Conservation (phyloP, 768 basidiomycete species). For the Cyclocybe aegerita region DNA sequence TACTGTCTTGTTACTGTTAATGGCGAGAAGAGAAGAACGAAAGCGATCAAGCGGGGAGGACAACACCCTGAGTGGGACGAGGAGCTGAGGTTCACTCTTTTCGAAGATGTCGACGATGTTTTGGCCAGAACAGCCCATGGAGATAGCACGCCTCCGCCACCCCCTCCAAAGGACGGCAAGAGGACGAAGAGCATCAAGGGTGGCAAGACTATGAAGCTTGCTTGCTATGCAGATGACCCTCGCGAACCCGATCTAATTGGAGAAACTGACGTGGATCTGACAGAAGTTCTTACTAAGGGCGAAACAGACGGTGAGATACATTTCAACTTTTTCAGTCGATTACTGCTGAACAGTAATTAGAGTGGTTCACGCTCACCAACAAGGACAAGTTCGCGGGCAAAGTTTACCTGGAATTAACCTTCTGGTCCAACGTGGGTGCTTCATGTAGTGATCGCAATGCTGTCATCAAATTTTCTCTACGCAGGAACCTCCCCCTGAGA, state of each 20-base stretch:
- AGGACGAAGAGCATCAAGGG: slow-evolving; percentile 58
- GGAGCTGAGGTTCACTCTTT: slow-evolving; percentile 89
- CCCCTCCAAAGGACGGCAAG: slow-evolving; percentile 62
- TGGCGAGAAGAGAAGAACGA: slow-evolving; percentile 83
- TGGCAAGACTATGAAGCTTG: slow-evolving; percentile 72
- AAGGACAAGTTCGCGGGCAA: slow-evolving; percentile 96
- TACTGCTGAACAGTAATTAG: slow-evolving; percentile 38
- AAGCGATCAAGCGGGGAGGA: slow-evolving; percentile 93
- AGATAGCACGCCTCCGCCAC: slow-evolving; percentile 58
- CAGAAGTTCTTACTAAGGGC: slow-evolving; percentile 89
- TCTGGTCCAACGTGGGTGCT: slow-evolving; percentile 85
- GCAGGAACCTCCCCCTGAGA: slow-evolving; percentile 79
- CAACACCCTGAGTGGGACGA: slow-evolving; percentile 99
- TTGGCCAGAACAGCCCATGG: slow-evolving; percentile 38
- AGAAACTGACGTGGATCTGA: slow-evolving; percentile 84
- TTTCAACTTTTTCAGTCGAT: neutral
- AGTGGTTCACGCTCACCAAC: slow-evolving; percentile 90
- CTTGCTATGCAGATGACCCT: slow-evolving; percentile 93
- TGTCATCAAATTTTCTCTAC: slow-evolving; percentile 4
- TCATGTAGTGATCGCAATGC: neutral
- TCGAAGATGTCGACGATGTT: slow-evolving; percentile 69
- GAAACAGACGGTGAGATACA: slow-evolving; percentile 86
- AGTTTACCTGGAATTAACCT: slow-evolving; percentile 94
- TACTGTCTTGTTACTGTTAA: slow-evolving; percentile 83
- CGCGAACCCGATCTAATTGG: slow-evolving; percentile 96